A percentile compares a stretch with the other conserved stretches of the same genome.
These are phyloP conservation scores for Dactylellina drechsleri DNA, from an alignment of 2,329 filamentous ascomycete species.

Conservation along the genomic window DNA sequence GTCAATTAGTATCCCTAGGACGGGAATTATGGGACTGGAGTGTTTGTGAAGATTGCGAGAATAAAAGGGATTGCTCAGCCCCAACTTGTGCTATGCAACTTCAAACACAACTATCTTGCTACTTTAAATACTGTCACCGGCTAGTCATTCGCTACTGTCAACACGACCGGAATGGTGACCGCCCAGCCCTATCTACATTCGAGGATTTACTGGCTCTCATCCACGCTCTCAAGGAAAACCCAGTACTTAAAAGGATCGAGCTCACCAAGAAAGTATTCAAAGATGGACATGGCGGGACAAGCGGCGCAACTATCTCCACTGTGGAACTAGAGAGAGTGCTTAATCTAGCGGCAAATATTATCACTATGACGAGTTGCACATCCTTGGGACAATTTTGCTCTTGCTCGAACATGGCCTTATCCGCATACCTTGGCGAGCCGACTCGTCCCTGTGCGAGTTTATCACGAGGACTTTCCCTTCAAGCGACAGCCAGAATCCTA, in stretches of 20 bases:
- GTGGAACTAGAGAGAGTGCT: slow-evolving; percentile 56
- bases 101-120: slow-evolving; percentile 52
- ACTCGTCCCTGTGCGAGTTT: slow-evolving; percentile 55
- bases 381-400: slow-evolving; percentile 31
- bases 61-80: no score
- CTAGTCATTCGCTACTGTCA: slow-evolving; percentile 44
- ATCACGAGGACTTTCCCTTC: slow-evolving; percentile 54
- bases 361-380: slow-evolving; percentile 58
- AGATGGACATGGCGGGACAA: slow-evolving; percentile 1
- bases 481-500: slow-evolving; percentile 51
- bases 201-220: slow-evolving; percentile 57
- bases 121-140: slow-evolving; percentile 56
- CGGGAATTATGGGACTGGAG: no score
- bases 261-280: slow-evolving; percentile 53
- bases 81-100: slow-evolving; percentile 2
- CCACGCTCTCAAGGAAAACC: slow-evolving; percentile 50
- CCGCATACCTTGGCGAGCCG: slow-evolving; percentile 54
- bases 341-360: slow-evolving; percentile 57
- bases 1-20: no score
- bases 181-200: slow-evolving; percentile 53
- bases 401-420: slow-evolving; percentile 56
- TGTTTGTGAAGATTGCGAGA: no score
- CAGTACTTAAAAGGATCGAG: slow-evolving; percentile 44
- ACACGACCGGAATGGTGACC: slow-evolving; percentile 20
- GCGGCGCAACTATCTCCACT: background rate